Percentiles rank a stretch among this genome's conserved stretches.
Evolutionary conservation across 805 yeast genomes (phyloP).

Genomic region (Cephaloascus albidus): DNA sequence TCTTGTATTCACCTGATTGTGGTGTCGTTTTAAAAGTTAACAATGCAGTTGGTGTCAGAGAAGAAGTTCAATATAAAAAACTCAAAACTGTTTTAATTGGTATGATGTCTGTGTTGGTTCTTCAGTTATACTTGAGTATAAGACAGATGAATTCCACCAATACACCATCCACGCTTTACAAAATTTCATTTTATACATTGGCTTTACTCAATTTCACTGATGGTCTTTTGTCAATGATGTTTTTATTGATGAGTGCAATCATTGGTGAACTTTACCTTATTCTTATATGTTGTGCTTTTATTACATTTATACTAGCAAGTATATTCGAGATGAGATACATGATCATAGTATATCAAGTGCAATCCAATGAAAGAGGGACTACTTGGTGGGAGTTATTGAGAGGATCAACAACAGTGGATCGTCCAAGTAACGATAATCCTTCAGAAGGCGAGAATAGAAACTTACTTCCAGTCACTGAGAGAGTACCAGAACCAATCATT

Average conservation of each 20-base stretch:
- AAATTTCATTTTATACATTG: constrained; percentile 62
- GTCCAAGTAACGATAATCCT: constrained; percentile 5
- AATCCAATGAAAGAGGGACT: constrained; percentile 62
- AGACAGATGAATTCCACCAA: constrained; percentile 62
- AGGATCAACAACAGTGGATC: constrained; percentile 41
- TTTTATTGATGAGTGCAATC: constrained; percentile 49
- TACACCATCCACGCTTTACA: constrained; percentile 75
- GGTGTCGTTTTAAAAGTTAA: constrained; percentile 42
- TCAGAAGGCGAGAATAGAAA: constrained; percentile 7
- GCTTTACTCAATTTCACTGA: constrained; percentile 59
- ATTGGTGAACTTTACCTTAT: constrained; percentile 53
- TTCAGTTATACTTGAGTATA: constrained; percentile 48
- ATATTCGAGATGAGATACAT: constrained; percentile 71
- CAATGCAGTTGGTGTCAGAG: constrained; percentile 42
- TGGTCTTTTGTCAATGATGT: constrained; percentile 56
- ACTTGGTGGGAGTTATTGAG: constrained; percentile 57
- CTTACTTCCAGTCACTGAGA: constrained; percentile 8
- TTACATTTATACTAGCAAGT: constrained; percentile 60
- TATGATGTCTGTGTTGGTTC: constrained; percentile 28
- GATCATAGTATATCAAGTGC: constrained; percentile 58
- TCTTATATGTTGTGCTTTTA: constrained; percentile 58
- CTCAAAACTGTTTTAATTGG: constrained; percentile 36
- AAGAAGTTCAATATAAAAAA: constrained; percentile 31
- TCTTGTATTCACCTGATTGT: constrained; percentile 86
- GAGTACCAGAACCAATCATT: constrained; percentile 15